Evolutionary conservation across 2,329 filamentous ascomycete species (phyloP).

Genomic region (Ophiostoma himal-ulmi): DNA sequence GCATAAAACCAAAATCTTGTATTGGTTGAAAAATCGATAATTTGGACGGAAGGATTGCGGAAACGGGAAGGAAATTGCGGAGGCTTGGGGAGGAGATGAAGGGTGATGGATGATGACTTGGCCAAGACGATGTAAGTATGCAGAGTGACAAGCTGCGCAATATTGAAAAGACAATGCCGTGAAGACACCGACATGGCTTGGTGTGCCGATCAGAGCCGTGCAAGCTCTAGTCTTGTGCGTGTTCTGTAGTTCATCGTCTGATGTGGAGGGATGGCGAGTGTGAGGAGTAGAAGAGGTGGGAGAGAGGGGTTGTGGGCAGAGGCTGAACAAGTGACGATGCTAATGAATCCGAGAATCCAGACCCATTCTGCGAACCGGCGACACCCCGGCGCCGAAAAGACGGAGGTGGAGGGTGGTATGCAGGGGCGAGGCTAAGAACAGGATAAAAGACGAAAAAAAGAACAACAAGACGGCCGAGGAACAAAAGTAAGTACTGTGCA

Average conservation of each 20-base stretch:
- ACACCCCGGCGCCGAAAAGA: slow-evolving; percentile 18
- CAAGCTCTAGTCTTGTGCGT: background rate
- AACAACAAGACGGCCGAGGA: background rate
- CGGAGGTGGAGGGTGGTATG: slow-evolving; percentile 10
- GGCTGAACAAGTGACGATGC: background rate
- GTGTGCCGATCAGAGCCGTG: background rate
- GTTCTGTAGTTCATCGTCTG: background rate
- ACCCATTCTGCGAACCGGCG: slow-evolving; percentile 12
- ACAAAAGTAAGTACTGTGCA: background rate
- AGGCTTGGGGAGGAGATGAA: background rate
- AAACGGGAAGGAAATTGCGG: background rate
- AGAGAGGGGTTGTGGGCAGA: background rate
- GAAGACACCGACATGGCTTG: slow-evolving; percentile 2
- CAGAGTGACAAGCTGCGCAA: background rate
- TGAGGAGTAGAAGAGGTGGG: background rate
- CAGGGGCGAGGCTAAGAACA: background rate
- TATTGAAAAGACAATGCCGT: background rate
- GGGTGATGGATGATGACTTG: background rate
- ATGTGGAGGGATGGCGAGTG: background rate
- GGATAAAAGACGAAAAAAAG: background rate
- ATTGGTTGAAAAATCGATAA: background rate
- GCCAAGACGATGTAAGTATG: background rate
- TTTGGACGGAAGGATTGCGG: background rate
- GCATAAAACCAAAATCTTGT: background rate
- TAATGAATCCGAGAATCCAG: background rate